Percentiles rank a stretch among this genome's conserved stretches.
These are phyloP conservation scores for Fagopyrum tataricum DNA, from an alignment of 148 eudicot genomes.

Conservation along the genomic window DNA sequence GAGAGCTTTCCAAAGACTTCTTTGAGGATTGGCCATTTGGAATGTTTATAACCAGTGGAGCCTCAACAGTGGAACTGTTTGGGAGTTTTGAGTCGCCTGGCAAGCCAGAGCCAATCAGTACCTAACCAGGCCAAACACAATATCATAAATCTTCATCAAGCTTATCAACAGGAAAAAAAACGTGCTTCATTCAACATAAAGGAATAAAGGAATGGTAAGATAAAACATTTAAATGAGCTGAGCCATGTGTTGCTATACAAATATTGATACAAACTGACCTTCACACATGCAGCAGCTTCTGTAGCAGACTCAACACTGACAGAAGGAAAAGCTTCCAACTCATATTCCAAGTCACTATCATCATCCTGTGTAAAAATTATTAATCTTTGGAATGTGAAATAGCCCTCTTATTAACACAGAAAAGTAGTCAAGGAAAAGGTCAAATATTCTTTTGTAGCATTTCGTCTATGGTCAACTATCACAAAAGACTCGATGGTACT, in stretches of 20 bases:
- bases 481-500: not conserved
- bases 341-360: conserved; percentile 89
- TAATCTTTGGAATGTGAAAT: not conserved
- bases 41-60: conserved; percentile 47
- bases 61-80: conserved; percentile 47
- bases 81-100: conserved; percentile 33
- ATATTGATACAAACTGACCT: conserved; percentile 34
- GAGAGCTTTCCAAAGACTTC: conserved; percentile 30
- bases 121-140: conserved; percentile 25
- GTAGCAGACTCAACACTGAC: conserved; percentile 41
- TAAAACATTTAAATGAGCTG: not conserved
- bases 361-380: conserved; percentile 47
- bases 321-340: conserved; percentile 63
- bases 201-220: not conserved
- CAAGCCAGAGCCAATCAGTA: conserved; percentile 49
- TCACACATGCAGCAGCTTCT: conserved; percentile 75
- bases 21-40: conserved; percentile 36
- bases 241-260: not conserved
- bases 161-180: not conserved
- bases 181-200: not conserved
- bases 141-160: conserved; percentile 1
- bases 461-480: not conserved
- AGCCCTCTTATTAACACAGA: no score
- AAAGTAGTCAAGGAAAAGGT: no score
- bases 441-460: not conserved